Base-by-base conservation (phyloP, 768 basidiomycete genomes). In the Auriscalpium microsporum region DNA sequence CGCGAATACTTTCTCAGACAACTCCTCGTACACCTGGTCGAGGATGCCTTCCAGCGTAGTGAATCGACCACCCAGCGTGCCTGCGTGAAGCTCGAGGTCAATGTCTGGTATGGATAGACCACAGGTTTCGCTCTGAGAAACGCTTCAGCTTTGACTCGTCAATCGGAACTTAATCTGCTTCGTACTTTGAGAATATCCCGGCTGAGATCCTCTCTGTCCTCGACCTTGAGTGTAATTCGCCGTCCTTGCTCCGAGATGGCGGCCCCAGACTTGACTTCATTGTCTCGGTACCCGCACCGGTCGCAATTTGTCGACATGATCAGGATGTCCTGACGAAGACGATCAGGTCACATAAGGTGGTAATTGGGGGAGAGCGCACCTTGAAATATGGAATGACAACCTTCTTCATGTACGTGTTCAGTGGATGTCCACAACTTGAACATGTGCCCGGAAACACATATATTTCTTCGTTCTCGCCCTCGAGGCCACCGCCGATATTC, bases 231-330 rank as follows among this genome's bases (percentile, higher is more conserved):
- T 0, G 79, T 90, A 60, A 97, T 92, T 55, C 77, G 80, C 69
- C 90, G 94, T 16, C 95, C 96, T 64, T 87, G 76, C 4, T 79
- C 81, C 3, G 95, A 90, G 55, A 97, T 90, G 1, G 94, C 94
- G 2, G 84, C 73, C 19, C 95, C 92, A 6, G 92, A 90, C 69
- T 99, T 99, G 65, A 99, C 88, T 72, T 99, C 96, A 64, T 94
- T 98, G 71, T 99, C 96, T 55, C 91, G 79, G 70, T 98, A 99
- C 1, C 96, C 96, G 69, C 96, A 99, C 51, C 73, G 71, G 56
- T 94, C 91, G 68, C 96, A 98, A 68, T 96, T 97, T 7, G 94
- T 94, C 21, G 95, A 95, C 94, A 97, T 97, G 71, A 98, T 95
- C 53, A 98, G 72, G 54, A 93, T 86, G 63, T 99, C 94, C 94